Evolutionary conservation across 1,284 basidiomycete species (phyloP), one percentile per base, ranked within the genome.

Genomic region (Cerioporus squamosus): DNA sequence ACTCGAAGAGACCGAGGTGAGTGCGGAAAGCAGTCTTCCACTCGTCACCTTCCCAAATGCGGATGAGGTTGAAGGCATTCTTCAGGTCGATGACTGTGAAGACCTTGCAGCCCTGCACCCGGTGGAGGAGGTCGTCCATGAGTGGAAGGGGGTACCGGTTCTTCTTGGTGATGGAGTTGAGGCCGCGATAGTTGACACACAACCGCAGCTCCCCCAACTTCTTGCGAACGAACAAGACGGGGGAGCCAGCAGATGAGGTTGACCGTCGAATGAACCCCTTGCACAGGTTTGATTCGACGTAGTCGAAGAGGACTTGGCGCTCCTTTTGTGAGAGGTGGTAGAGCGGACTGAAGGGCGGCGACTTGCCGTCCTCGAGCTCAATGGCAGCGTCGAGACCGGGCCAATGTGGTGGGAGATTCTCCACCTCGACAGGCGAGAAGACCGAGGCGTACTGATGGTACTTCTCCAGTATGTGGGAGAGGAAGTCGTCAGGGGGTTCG

Each of bases 151-250:
- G 58, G 43, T 63, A 63, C 8, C 53, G 33, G 22, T 63, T 63
- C 45, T 63, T 63, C 43, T 53, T 55, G 5, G 58, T 60, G 40
- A 64, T 64, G 0, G 55, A 42, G 46, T 83, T 84, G 36, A 82
- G 71, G 14, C 69, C 68, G 1, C 74, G 65, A 61, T 78, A 83
- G 56, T 83, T 76, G 4, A 80, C 70, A 53, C 75, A 76, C 0
- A 78, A 69, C 1, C 73, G 61, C 0, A 76, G 62, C 0, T 63
- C 51, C 14, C 77, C 75, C 57, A 77, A 74, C 61, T 81, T 81
- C 66, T 81, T 81, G 42, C 70, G 69, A 22, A 79, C 71, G 58
- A 82, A 82, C 0, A 83, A 69, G 29, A 81, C 66, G 0, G 79
- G 77, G 0, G 79, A 61, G 0, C 65, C 74, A 14, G 70, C 70